A percentile compares a stretch with the other conserved stretches of the same genome.
Conservation (phyloP, 1,284 basidiomycete genomes). For the Pyrrhoderma noxium region DNA sequence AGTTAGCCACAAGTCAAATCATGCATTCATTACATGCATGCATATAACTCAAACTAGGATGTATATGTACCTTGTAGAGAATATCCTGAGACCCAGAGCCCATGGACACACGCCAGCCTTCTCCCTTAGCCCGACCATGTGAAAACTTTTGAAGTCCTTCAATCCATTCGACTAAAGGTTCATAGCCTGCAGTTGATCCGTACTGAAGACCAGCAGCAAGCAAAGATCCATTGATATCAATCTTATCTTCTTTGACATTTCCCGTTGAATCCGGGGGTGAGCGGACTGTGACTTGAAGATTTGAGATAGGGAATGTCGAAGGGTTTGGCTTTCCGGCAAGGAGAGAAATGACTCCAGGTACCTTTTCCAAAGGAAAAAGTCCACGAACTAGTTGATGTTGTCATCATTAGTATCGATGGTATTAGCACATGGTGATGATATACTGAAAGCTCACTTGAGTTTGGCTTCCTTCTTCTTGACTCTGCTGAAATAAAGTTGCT, state of each 20-base stretch:
- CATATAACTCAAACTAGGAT: not conserved
- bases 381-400: constrained; percentile 35
- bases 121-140: constrained; percentile 51
- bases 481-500: constrained; percentile 45
- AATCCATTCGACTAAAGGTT: constrained; percentile 58
- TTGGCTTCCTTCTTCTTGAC: constrained; percentile 53
- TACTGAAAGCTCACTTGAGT: constrained; percentile 43
- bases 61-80: constrained; percentile 63
- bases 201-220: constrained; percentile 71
- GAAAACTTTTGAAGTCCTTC: constrained; percentile 56
- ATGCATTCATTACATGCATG: too few species aligned
- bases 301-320: constrained; percentile 84
- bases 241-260: constrained; percentile 37
- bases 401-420: not conserved
- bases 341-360: constrained; percentile 79
- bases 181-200: constrained; percentile 67
- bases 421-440: constrained; percentile 11
- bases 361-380: constrained; percentile 71
- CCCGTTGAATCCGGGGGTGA: constrained; percentile 20
- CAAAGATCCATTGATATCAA: constrained; percentile 48
- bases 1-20: not conserved
- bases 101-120: constrained; percentile 69
- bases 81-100: constrained; percentile 86
- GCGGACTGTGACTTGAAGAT: constrained; percentile 53
- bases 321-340: constrained; percentile 87